Conservation (phyloP, 1,139 yeast genomes). For the Petasospora fabianii region DNA sequence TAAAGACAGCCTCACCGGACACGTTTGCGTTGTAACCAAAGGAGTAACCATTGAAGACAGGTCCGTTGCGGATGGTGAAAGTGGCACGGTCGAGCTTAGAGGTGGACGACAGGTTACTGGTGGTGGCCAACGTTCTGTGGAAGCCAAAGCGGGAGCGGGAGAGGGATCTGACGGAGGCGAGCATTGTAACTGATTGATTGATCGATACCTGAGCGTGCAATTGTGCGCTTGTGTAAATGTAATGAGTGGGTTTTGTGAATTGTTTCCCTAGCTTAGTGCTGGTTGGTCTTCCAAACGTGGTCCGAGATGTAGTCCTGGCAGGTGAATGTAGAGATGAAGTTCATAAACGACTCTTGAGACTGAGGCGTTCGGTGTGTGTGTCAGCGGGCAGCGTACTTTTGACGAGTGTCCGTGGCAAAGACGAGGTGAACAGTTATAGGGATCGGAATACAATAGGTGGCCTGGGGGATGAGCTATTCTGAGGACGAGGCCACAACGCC, state of each 20-base stretch:
- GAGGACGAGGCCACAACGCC: neutral
- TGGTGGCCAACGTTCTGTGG: conserved; percentile 39
- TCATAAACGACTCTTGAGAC: conserved; percentile 21
- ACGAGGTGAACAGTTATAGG: too few species aligned
- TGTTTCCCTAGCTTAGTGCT: conserved; percentile 25
- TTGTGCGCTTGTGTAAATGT: too few species aligned
- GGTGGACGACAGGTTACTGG: conserved; percentile 31
- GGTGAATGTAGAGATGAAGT: conserved; percentile 29
- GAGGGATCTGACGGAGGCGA: conserved; percentile 17
- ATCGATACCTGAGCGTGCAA: neutral
- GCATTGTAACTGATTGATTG: conserved; percentile 7
- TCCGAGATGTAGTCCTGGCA: conserved; percentile 44
- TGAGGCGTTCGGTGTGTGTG: neutral
- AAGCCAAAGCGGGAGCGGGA: conserved; percentile 19
- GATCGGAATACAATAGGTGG: too few species aligned
- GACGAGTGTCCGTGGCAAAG: neutral
- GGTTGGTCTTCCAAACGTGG: conserved; percentile 49
- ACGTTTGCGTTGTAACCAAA: conserved; percentile 91
- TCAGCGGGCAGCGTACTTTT: conserved; percentile 3
- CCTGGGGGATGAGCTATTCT: neutral
- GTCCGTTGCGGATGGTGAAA: conserved; percentile 87
- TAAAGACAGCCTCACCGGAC: conserved; percentile 96
- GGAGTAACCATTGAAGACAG: conserved; percentile 87
- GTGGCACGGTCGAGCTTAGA: conserved; percentile 69
- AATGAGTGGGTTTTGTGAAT: too few species aligned